Evolutionary conservation across 1,284 basidiomycete species (phyloP).

Genomic region (Wallemia ichthyophaga): DNA sequence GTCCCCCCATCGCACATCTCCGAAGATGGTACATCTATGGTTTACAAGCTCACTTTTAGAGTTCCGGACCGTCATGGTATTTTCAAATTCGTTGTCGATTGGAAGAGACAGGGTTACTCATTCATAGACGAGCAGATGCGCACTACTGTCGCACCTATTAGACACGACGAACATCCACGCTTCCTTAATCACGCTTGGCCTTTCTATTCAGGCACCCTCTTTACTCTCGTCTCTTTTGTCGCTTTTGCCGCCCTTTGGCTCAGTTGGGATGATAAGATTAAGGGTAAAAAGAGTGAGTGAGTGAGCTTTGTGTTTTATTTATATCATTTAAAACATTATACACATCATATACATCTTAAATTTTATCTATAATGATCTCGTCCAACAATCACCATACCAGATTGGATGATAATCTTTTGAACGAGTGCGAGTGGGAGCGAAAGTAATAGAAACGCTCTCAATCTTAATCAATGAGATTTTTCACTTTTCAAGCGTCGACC

Average conservation of each 20-base stretch:
- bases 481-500: too few species aligned
- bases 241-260: conserved; percentile 62
- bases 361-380: too few species aligned
- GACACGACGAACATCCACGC: conserved; percentile 79
- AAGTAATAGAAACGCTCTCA: too few species aligned
- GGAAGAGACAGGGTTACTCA: conserved; percentile 57
- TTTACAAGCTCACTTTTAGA: conserved; percentile 47
- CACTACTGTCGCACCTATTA: conserved; percentile 64
- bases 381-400: too few species aligned
- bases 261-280: conserved; percentile 25
- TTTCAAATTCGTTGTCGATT: conserved; percentile 75
- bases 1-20: conserved; percentile 22
- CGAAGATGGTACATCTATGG: conserved; percentile 22
- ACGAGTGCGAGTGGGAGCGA: too few species aligned
- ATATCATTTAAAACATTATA: not conserved
- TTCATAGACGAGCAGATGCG: conserved; percentile 40
- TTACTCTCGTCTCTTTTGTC: conserved; percentile 52
- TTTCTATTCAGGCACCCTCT: conserved; percentile 67
- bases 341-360: too few species aligned
- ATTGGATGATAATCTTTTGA: too few species aligned
- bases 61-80: conserved; percentile 88
- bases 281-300: conserved; percentile 13
- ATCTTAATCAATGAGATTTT: too few species aligned
- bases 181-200: conserved; percentile 85
- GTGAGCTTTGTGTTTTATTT: conserved; percentile 3